These are phyloP conservation scores for Taxillus chinensis DNA, from an alignment of 164 flowering plant genomes.

Conservation along the genomic window DNA sequence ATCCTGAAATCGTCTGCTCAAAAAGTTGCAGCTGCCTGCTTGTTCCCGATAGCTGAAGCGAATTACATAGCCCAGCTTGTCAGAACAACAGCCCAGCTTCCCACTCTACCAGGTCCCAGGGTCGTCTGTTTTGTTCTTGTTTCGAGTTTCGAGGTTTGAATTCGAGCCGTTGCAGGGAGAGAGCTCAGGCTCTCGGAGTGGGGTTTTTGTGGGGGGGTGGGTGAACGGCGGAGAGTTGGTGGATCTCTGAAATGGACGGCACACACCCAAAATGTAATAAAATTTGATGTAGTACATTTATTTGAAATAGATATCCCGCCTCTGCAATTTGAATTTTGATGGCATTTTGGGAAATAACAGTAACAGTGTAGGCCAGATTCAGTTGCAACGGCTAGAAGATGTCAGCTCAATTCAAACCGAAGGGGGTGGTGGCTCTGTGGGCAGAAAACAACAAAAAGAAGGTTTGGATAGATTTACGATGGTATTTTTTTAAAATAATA, in stretches of 20 bases:
- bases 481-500: no score
- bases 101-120: neutral
- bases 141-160: neutral
- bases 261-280: conserved; percentile 11
- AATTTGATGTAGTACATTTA: neutral
- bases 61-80: neutral
- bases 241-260: conserved; percentile 22
- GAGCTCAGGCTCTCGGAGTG: neutral
- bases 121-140: conserved; percentile 4
- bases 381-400: neutral
- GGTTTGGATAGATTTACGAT: no score
- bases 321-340: conserved; percentile 26
- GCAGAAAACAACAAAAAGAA: no score
- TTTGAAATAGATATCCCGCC: conserved; percentile 17
- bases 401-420: no score
- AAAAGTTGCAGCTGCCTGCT: neutral
- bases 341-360: neutral
- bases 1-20: conserved; percentile 18
- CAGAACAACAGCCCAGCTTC: neutral
- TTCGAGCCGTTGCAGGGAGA: neutral
- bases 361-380: neutral
- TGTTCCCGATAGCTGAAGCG: neutral
- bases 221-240: no score
- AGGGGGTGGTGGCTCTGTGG: no score
- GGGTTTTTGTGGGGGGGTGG: conserved; percentile 5